Evolutionary conservation across 176 grass and related monocot species (phyloP).

Genomic region (Miscanthus lutarioriparius): DNA sequence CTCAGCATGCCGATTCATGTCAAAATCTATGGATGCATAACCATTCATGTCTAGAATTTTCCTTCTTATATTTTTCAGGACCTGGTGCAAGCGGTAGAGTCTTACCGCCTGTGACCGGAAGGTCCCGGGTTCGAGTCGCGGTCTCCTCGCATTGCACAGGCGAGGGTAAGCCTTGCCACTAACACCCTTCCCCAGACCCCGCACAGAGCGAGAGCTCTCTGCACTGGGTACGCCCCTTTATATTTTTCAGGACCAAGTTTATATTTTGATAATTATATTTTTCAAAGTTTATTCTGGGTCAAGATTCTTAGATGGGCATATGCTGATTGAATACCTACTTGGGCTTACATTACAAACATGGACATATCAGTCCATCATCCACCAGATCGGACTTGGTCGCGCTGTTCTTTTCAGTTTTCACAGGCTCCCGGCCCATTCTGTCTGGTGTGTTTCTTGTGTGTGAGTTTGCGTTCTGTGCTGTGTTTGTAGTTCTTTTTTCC

Average conservation of each 20-base stretch:
- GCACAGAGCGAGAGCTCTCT: too few species aligned
- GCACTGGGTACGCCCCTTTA: too few species aligned
- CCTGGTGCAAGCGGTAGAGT: too few species aligned
- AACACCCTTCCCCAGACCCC: too few species aligned
- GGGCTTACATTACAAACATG: conserved; percentile 13
- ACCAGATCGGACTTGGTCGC: background rate
- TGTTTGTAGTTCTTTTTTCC: background rate
- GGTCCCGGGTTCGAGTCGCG: too few species aligned
- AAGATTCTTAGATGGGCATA: conserved; percentile 17
- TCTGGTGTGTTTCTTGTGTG: background rate
- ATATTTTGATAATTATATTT: background rate
- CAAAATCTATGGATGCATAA: background rate
- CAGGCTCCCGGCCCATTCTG: background rate
- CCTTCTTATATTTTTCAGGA: background rate
- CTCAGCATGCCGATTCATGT: background rate
- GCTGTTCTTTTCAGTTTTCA: background rate
- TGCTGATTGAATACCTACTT: conserved; percentile 6
- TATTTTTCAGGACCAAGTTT: background rate
- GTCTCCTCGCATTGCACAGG: too few species aligned
- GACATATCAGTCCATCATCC: conserved; percentile 32
- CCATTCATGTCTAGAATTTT: background rate
- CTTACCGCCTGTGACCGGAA: too few species aligned
- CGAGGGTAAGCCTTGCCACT: too few species aligned
- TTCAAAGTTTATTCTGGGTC: background rate
- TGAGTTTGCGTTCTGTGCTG: background rate